phyloP scores from a whole-genome alignment of 805 yeast genomes.

The Danielia oregonensis region DNA sequence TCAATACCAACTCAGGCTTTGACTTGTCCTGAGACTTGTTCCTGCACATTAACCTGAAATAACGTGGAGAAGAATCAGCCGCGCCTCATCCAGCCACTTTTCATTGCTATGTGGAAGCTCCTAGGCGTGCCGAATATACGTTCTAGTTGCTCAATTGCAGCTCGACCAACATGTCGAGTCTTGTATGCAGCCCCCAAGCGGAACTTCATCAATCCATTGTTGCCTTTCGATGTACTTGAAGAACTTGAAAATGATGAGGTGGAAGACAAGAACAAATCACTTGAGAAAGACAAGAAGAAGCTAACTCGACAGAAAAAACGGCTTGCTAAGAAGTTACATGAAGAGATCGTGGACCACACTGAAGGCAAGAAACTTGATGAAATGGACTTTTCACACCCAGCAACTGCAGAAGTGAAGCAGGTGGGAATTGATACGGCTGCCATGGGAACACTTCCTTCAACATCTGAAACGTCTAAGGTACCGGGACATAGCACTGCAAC shows the following conservation, averaged over 20 bases:
- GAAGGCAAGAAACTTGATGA: background rate
- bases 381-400: background rate
- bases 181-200: background rate
- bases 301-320: slow-evolving; percentile 20
- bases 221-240: slow-evolving; percentile 41
- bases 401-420: slow-evolving; percentile 1
- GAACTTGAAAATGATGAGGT: slow-evolving; percentile 31
- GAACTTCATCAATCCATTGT: slow-evolving; percentile 30
- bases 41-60: no score
- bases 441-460: no score
- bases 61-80: no score
- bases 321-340: slow-evolving; percentile 10
- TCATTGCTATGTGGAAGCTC: no score
- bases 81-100: no score
- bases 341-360: background rate
- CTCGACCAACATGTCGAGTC: background rate
- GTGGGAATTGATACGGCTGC: background rate
- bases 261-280: slow-evolving; percentile 23
- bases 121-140: no score
- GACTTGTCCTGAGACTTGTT: slow-evolving; percentile 48
- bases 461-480: no score
- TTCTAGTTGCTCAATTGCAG: no score
- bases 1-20: slow-evolving; percentile 80
- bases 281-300: slow-evolving; percentile 25
- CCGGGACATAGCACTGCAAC: no score